Percentiles rank a stretch among this genome's conserved stretches.
Conservation (phyloP, 1,284 basidiomycete genomes). For the Gomphus sp. region DNA sequence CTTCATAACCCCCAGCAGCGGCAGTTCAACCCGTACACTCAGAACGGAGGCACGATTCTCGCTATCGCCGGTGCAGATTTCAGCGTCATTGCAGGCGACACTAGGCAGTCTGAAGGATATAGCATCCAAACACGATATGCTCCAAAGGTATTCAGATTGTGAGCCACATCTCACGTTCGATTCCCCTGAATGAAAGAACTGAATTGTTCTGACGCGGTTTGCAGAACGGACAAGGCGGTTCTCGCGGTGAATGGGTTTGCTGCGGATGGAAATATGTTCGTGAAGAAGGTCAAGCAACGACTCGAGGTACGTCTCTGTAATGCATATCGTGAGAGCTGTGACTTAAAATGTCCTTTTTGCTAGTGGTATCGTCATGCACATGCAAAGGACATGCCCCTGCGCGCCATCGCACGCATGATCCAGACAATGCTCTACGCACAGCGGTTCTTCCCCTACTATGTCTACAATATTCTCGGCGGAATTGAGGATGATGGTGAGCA, state of each 20-base stretch:
- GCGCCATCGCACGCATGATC: constrained; percentile 86
- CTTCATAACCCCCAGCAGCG: constrained; percentile 38
- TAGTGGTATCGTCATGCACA: constrained; percentile 95
- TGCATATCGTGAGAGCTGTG: not conserved
- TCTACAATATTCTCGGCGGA: constrained; percentile 90
- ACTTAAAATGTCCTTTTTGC: not conserved
- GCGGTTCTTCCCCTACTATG: constrained; percentile 95
- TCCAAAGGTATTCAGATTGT: constrained; percentile 84
- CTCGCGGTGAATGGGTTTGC: constrained; percentile 93
- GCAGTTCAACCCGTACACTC: constrained; percentile 79
- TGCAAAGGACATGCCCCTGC: constrained; percentile 87
- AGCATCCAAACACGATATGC: constrained; percentile 94
- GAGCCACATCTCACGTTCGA: constrained; percentile 22
- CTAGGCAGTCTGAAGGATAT: constrained; percentile 89
- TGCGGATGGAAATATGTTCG: constrained; percentile 92
- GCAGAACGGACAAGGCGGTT: constrained; percentile 85
- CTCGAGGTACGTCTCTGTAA: constrained; percentile 55
- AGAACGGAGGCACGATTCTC: constrained; percentile 91
- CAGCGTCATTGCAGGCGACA: constrained; percentile 89
- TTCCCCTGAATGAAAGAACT: not conserved
- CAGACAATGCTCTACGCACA: constrained; percentile 93
- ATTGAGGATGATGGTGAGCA: constrained; percentile 88
- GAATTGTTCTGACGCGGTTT: constrained; percentile 9
- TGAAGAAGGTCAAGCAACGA: constrained; percentile 89
- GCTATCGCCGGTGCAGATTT: constrained; percentile 91